A percentile compares a stretch with the other conserved stretches of the same genome.
These are phyloP conservation scores for Pholiota conissans DNA, from an alignment of 768 basidiomycete species.

Conservation along the genomic window DNA sequence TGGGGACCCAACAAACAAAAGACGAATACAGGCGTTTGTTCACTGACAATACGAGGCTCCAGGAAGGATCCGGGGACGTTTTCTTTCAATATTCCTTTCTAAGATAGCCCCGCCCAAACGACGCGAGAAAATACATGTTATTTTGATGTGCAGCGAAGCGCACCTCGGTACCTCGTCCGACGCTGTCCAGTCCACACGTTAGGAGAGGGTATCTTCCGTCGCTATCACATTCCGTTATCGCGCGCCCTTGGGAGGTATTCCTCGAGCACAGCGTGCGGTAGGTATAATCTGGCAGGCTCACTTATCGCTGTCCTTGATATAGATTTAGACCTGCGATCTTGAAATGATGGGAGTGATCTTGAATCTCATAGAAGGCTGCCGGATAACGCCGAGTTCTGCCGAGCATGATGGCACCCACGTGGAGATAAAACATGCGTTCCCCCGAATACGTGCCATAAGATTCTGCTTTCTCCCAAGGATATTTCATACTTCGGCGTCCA, in stretches of 20 bases:
- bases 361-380: slow-evolving; percentile 6
- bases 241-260: too few relatives aligned
- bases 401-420: slow-evolving; percentile 9
- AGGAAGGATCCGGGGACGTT: background rate
- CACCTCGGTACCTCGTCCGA: background rate
- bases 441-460: background rate
- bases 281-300: background rate
- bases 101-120: slow-evolving; percentile 8
- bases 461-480: background rate
- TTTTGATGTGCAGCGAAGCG: background rate
- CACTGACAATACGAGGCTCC: background rate
- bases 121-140: background rate
- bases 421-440: slow-evolving; percentile 2
- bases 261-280: background rate
- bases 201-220: too few relatives aligned
- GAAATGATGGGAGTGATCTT: background rate
- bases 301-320: slow-evolving; percentile 2
- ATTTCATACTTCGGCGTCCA: background rate
- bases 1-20: background rate
- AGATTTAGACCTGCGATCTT: slow-evolving; percentile 4
- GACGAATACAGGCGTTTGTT: background rate
- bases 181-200: background rate
- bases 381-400: background rate
- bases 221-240: too few relatives aligned
- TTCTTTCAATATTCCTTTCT: slow-evolving; percentile 16